Percentiles rank a stretch among this genome's conserved stretches.
Evolutionary conservation across 2,329 filamentous ascomycete species (phyloP).

Genomic region (Phialophora verrucosa): DNA sequence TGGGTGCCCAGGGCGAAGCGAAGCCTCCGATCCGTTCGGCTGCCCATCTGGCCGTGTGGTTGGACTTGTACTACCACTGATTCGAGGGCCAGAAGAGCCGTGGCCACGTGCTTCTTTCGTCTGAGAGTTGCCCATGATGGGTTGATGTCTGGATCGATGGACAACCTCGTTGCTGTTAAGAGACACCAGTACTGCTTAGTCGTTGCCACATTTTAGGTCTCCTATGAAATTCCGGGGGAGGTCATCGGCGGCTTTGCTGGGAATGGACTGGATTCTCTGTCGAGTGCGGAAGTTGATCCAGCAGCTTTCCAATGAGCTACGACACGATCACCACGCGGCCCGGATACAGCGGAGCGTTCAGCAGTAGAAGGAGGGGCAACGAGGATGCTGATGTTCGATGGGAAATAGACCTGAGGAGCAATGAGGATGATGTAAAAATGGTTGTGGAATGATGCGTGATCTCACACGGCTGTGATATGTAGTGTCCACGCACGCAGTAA

Average conservation of each 20-base stretch:
- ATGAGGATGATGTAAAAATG: slow-evolving; percentile 19
- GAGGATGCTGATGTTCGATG: slow-evolving; percentile 5
- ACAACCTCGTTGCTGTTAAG: slow-evolving; percentile 30
- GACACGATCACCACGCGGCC: neutral
- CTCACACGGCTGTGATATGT: slow-evolving; percentile 20
- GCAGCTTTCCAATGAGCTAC: slow-evolving; percentile 6
- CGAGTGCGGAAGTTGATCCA: slow-evolving; percentile 13
- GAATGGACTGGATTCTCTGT: slow-evolving; percentile 8
- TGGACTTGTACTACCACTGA: slow-evolving; percentile 30
- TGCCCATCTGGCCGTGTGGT: slow-evolving; percentile 31
- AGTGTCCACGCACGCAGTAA: slow-evolving; percentile 19
- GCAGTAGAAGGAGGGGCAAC: neutral
- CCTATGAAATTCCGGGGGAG: slow-evolving; percentile 11
- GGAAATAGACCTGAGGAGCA: slow-evolving; percentile 8
- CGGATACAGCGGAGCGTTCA: slow-evolving; percentile 20
- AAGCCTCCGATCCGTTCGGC: slow-evolving; percentile 22
- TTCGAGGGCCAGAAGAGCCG: slow-evolving; percentile 28
- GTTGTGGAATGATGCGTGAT: slow-evolving; percentile 25
- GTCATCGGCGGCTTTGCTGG: slow-evolving; percentile 6
- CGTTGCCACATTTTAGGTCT: slow-evolving; percentile 32
- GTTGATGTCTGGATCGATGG: slow-evolving; percentile 19
- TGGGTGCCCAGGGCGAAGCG: slow-evolving; percentile 26
- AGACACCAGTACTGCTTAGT: slow-evolving; percentile 21
- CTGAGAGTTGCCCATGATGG: slow-evolving; percentile 53
- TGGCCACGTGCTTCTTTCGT: slow-evolving; percentile 53